A percentile compares a stretch with the other conserved stretches of the same genome.
These are phyloP conservation scores for Sclerotinia borealis DNA, from an alignment of 2,329 filamentous ascomycete genomes.

Conservation along the genomic window DNA sequence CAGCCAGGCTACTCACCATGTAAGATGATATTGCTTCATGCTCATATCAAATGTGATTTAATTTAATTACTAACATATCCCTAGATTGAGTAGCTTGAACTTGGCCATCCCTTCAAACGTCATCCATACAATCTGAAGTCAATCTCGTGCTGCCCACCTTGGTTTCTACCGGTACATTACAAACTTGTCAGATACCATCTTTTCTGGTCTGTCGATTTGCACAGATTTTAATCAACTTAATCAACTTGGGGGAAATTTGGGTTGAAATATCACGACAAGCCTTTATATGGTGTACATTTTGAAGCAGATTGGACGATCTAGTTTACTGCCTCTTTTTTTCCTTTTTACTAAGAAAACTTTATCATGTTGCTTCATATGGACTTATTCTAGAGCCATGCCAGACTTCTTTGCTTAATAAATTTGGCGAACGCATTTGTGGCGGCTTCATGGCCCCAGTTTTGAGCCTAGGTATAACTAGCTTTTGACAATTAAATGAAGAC, in stretches of 20 bases:
- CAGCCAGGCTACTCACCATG: constrained; percentile 17
- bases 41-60: too few relatives aligned
- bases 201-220: constrained; percentile 10
- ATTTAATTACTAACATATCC: not conserved
- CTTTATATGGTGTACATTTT: constrained; percentile 15
- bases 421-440: constrained; percentile 5
- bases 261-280: constrained; percentile 10
- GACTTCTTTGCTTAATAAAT: constrained; percentile 1
- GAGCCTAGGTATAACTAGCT: constrained; percentile 10
- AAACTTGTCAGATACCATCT: constrained; percentile 2
- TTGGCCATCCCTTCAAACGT: not conserved
- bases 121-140: constrained; percentile 8
- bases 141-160: constrained; percentile 4
- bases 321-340: constrained; percentile 10
- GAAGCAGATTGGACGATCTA: constrained; percentile 18
- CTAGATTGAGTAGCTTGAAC: constrained; percentile 5
- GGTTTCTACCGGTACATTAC: not conserved
- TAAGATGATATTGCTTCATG: constrained; percentile 5
- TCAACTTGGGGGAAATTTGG: constrained; percentile 5
- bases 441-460: constrained; percentile 14
- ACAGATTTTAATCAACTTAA: constrained; percentile 8
- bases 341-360: not conserved
- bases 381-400: not conserved
- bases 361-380: constrained; percentile 1
- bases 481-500: constrained; percentile 4